These are phyloP conservation scores for Pyrenochaeta sp. DNA, from an alignment of 2,329 filamentous ascomycete genomes.

Conservation along the genomic window DNA sequence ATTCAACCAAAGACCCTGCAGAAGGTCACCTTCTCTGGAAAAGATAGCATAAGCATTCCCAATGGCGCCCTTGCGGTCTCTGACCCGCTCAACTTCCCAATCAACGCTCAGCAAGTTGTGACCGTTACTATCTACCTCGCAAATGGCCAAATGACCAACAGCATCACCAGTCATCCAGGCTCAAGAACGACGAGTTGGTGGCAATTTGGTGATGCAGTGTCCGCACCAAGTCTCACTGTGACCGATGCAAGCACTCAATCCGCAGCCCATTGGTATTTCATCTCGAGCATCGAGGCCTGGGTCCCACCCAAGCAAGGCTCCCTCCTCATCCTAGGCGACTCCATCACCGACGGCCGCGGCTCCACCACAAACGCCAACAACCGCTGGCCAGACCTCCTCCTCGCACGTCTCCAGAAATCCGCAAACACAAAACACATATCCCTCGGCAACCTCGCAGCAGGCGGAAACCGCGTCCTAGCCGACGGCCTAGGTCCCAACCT, in stretches of 20 bases:
- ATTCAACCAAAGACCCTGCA: slow-evolving; percentile 63
- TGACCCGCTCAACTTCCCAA: slow-evolving; percentile 65
- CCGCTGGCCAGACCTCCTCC: slow-evolving; percentile 50
- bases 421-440: slow-evolving; percentile 58
- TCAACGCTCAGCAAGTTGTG: slow-evolving; percentile 61
- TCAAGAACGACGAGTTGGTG: slow-evolving; percentile 70
- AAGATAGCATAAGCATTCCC: slow-evolving; percentile 59
- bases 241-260: slow-evolving; percentile 45
- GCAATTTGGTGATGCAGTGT: slow-evolving; percentile 64
- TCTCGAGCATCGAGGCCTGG: slow-evolving; percentile 65
- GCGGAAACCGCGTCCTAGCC: slow-evolving; percentile 70
- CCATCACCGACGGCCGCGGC: slow-evolving; percentile 70
- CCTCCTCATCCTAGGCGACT: slow-evolving; percentile 67
- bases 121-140: slow-evolving; percentile 66
- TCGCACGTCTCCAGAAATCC: slow-evolving; percentile 55
- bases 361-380: slow-evolving; percentile 67
- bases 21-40: slow-evolving; percentile 66
- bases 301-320: slow-evolving; percentile 53
- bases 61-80: slow-evolving; percentile 66
- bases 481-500: slow-evolving; percentile 70
- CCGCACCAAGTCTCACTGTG: slow-evolving; percentile 56
- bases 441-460: slow-evolving; percentile 71
- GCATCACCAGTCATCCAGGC: slow-evolving; percentile 70
- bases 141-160: slow-evolving; percentile 62
- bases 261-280: slow-evolving; percentile 62